Base-by-base conservation (phyloP, 2,329 filamentous ascomycete species). In the Stagonosporopsis vannaccii region DNA sequence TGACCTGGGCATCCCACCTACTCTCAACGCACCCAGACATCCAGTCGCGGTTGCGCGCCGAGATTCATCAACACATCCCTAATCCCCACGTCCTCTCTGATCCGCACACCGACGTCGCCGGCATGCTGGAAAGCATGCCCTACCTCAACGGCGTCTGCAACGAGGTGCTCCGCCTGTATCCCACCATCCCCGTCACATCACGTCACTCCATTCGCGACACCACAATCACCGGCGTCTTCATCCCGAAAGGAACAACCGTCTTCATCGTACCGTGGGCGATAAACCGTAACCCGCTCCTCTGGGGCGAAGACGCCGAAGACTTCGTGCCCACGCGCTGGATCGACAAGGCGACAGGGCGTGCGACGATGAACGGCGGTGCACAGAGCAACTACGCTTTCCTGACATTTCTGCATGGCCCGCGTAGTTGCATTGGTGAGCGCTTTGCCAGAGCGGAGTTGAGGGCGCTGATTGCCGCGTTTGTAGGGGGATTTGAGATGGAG, bases 1-100 rank as follows among this genome's bases (percentile, higher is more conserved):
- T 95, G 70, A 89, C 87, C n/a, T 94, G 90, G 89, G 84, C 88
- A 3, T 76, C 87, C 7, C 90, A 92, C 70, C 78, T 88, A 39
- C 83, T 95, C n/a, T 85, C 85, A 64, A 81, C 82, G 19, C 76
- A 91, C 65, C 87, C 85, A 0, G 81, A 86, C 0, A 79, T 90
- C 2, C 90, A 95, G 76, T 75, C 75, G 20, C 82, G 82, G 2
- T 84, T 96, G 3, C 87, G 91, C 20, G 77, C 81, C 11, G 91
- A 95, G 73, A 77, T 96, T 41, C 85, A 85, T 56, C 72, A 80
- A 19, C 78, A 81, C 17, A 81, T 93, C 11, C 87, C 88, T 0
- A 81, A 56, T 50, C 73, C 58, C 36, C 60, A 56, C 35, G 48
- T 49, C 13, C 50, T 66, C 33, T 61, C 65, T 12, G 47, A 59